Evolutionary conservation across 2,329 filamentous ascomycete genomes (phyloP).

Genomic region (Aureobasidium sp.): DNA sequence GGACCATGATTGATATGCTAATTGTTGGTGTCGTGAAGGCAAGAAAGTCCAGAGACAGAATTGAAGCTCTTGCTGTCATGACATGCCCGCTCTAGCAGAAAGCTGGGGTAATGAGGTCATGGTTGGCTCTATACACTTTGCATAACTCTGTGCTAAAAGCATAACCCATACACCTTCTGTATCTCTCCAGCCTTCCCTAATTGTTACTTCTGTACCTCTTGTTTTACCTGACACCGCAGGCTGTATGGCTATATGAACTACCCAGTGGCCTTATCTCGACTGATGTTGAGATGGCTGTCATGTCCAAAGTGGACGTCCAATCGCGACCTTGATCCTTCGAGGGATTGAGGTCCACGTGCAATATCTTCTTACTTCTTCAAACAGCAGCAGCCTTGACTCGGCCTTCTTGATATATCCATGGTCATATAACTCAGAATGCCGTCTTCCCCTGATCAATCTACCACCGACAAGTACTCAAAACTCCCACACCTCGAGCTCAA

Average conservation of each 20-base stretch:
- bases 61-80: neutral
- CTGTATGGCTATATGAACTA: neutral
- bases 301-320: too few species aligned
- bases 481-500: neutral
- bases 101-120: neutral
- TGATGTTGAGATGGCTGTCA: neutral
- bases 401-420: neutral
- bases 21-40: neutral
- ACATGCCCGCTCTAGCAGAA: neutral
- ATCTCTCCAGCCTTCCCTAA: neutral
- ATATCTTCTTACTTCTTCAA: too few species aligned
- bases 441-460: neutral
- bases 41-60: neutral
- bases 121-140: neutral
- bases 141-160: neutral
- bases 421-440: neutral
- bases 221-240: neutral
- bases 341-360: neutral
- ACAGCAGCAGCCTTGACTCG: neutral
- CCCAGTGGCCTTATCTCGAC: neutral
- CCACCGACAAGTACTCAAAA: neutral
- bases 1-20: neutral
- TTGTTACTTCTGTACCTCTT: neutral
- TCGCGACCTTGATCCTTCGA: neutral
- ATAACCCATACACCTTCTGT: neutral